phyloP scores from a whole-genome alignment of 2,329 filamentous ascomycete species.

The Fusarium illudens region DNA sequence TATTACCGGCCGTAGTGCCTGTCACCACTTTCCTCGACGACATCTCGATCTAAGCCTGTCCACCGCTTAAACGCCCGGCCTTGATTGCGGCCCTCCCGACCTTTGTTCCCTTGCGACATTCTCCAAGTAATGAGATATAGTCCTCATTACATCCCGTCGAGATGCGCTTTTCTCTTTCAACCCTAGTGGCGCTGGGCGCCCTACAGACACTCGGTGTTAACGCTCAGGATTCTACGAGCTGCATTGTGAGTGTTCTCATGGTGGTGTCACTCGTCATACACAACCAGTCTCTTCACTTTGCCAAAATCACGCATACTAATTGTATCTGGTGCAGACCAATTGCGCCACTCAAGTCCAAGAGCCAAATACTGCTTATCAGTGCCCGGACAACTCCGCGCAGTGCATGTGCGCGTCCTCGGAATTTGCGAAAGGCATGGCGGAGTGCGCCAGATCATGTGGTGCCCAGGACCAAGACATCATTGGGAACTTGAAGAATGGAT shows the following conservation, averaged over 20 bases:
- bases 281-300: neutral
- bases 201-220: constrained; percentile 38
- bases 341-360: constrained; percentile 22
- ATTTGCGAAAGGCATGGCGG: constrained; percentile 50
- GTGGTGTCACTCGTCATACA: neutral
- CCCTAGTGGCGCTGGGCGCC: constrained; percentile 43
- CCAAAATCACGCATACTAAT: constrained; percentile 13
- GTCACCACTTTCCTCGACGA: neutral
- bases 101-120: neutral
- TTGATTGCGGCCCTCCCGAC: neutral
- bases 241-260: constrained; percentile 47
- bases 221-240: constrained; percentile 32
- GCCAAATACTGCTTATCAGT: constrained; percentile 29
- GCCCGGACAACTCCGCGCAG: constrained; percentile 41
- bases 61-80: neutral
- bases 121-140: constrained; percentile 1
- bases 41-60: neutral
- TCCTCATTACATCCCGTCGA: constrained; percentile 13
- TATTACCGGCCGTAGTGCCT: neutral
- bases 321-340: constrained; percentile 9
- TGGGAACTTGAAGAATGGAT: constrained; percentile 26
- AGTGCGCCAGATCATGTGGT: constrained; percentile 49
- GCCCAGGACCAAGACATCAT: constrained; percentile 35
- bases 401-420: constrained; percentile 53
- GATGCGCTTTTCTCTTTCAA: constrained; percentile 43